These are phyloP conservation scores for Nemania sp. DNA, from an alignment of 2,329 filamentous ascomycete genomes.

Conservation along the genomic window DNA sequence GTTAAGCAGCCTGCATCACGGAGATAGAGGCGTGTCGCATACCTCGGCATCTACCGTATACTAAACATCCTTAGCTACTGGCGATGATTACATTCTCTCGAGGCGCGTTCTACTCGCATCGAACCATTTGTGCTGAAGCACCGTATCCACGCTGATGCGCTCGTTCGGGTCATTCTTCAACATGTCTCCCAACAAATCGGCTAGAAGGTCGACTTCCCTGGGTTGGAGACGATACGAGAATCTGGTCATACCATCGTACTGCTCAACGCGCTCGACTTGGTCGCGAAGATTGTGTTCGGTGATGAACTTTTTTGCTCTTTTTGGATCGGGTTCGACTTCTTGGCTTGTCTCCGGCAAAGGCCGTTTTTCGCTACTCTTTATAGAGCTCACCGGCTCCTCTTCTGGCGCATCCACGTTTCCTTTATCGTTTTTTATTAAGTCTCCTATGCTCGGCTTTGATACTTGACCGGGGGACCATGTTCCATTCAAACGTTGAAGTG, in stretches of 20 bases:
- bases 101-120: neutral
- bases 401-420: neutral
- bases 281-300: conserved; percentile 7
- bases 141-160: conserved; percentile 12
- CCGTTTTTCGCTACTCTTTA: conserved; percentile 3
- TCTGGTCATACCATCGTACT: conserved; percentile 5
- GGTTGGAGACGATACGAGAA: conserved; percentile 13
- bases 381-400: neutral
- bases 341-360: neutral
- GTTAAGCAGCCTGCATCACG: too few species aligned
- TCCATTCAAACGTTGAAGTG: conserved; percentile 1
- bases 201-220: conserved; percentile 9
- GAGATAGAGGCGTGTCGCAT: too few species aligned
- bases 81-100: neutral
- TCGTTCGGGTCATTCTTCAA: conserved; percentile 17
- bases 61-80: too few species aligned
- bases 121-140: conserved; percentile 20
- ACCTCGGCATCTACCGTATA: too few species aligned
- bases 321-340: neutral
- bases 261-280: conserved; percentile 9
- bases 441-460: neutral
- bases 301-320: conserved; percentile 5
- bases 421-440: neutral
- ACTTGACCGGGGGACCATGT: neutral
- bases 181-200: conserved; percentile 14